Evolutionary conservation across 306 rosid species (phyloP).

Genomic region (Lathyrus tuberosus): DNA sequence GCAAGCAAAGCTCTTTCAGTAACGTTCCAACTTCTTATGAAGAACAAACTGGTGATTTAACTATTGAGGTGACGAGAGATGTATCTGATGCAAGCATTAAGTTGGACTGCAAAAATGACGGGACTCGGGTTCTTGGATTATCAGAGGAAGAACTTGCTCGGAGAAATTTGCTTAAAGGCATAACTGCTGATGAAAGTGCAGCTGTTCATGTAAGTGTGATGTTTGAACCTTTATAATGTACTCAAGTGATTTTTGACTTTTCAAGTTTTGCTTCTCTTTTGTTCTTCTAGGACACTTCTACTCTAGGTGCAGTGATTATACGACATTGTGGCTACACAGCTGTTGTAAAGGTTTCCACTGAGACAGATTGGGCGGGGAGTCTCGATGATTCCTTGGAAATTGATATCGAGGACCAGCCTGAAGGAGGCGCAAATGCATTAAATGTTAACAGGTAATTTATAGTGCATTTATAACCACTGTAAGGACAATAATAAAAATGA

Average conservation of each 20-base stretch:
- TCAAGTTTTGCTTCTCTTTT: constrained; percentile 37
- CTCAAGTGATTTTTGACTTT: constrained; percentile 6
- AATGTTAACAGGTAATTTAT: constrained; percentile 81
- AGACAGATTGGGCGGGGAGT: constrained; percentile 60
- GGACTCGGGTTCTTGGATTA: constrained; percentile 74
- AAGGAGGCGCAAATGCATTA: constrained; percentile 94
- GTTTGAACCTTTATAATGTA: constrained; percentile 25
- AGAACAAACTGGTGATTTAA: constrained; percentile 75
- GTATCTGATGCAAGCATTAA: constrained; percentile 75
- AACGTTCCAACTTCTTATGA: constrained; percentile 52
- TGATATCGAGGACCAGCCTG: constrained; percentile 93
- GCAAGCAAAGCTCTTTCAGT: constrained; percentile 42
- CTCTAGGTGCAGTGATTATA: constrained; percentile 81
- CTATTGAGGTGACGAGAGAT: constrained; percentile 76
- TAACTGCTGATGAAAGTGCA: constrained; percentile 98
- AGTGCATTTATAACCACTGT: neutral
- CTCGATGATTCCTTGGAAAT: constrained; percentile 63
- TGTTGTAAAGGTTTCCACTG: constrained; percentile 74
- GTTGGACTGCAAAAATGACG: constrained; percentile 86
- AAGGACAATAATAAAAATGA: neutral
- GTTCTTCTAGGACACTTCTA: constrained; percentile 77
- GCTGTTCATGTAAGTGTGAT: constrained; percentile 84
- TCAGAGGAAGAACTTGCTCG: constrained; percentile 72
- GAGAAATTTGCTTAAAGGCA: constrained; percentile 94
- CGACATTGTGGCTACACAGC: constrained; percentile 96